Percentiles rank a stretch among this genome's conserved stretches.
phyloP scores from a whole-genome alignment of 768 basidiomycete species.

The Suillus plorans region DNA sequence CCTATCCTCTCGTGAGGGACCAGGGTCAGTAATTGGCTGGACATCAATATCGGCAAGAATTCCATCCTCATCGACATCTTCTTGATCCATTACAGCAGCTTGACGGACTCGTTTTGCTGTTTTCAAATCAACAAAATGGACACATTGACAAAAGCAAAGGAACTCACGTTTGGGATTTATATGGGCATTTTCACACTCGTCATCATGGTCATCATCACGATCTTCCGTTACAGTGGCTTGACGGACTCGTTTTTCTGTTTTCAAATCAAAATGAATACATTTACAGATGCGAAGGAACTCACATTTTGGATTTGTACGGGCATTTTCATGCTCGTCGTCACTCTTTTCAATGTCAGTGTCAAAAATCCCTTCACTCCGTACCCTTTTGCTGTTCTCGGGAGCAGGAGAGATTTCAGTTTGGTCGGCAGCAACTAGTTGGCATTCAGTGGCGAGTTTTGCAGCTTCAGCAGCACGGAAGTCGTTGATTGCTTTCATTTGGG shows the following conservation, averaged over 20 bases:
- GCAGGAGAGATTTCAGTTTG: no score
- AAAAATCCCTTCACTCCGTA: background rate
- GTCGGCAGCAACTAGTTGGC: no score
- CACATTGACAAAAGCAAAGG: no score
- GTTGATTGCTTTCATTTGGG: background rate
- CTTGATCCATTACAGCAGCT: no score
- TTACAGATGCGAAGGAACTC: conserved; percentile 13
- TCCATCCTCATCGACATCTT: no score
- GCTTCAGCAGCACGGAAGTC: background rate
- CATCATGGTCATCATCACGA: no score
- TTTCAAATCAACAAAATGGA: no score
- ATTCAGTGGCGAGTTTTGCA: background rate
- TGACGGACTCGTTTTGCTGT: no score
- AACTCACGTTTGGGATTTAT: no score
- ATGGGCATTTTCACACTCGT: no score
- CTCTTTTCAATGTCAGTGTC: background rate
- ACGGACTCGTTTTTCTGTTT: conserved; percentile 1
- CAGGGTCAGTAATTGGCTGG: background rate
- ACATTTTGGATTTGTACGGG: background rate
- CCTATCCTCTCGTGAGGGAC: background rate
- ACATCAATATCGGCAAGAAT: no score
- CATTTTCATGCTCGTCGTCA: no score
- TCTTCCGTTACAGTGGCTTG: background rate
- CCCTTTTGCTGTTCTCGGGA: background rate
- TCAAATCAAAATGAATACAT: conserved; percentile 20